Base-by-base conservation (phyloP, 345 rosid genomes). In the Dipteronia sinensis region DNA sequence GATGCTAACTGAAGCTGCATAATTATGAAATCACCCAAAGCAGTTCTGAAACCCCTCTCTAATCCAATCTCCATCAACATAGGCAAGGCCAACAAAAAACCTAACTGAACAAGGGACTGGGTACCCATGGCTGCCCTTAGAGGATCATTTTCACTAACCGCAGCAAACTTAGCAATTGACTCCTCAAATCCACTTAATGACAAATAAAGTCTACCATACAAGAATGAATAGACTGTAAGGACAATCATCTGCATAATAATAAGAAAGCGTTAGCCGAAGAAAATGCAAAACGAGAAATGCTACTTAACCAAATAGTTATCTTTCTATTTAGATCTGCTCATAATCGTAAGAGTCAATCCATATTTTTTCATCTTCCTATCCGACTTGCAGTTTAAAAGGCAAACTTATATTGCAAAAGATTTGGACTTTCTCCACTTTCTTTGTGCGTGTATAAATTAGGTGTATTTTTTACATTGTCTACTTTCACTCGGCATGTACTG, bases 11-110 rank as follows among this genome's bases (percentile, higher is more conserved):
- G 99, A 66, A 96, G 97, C 88, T 96, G 97, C 99, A 96, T 96
- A 84, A 94, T 92, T 74, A 94, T 80, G 69, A 94, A 38, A 78
- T 96, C 99, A 29, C 94, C 86, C 40, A 92, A 64, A 10, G 99
- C 99, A 63, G 90, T 91, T 85, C 95, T 85, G 84, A 91, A 96
- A 65, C 99, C 98, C 89, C 95, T 92, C 86, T 96, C 98, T 16
- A 96, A 87, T 72, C 99, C 99, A 67, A 94, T 91, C 89, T 96
- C 99, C 99, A 96, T 96, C 79, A 94, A 83, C 99, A 96, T 96
- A 53, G 99, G 99, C 67, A 96, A 82, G 76, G 94, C 79, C 84
- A 86, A 92, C 73, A 96, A 76, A 81, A 94, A 73, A 79, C 99
- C 99, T 65, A 96, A 80, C 76, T 96, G 99, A 68, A 96, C 98